These are phyloP conservation scores for thale cress (Arabidopsis thaliana) DNA, from an alignment of 345 rosid genomes.

Conservation along the genomic window TAIR10.1 NC_003071.7:12544001-12544500, in stretches of 20 bases:
- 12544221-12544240: constrained; percentile 41
- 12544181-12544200: constrained; percentile 46
- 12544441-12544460: background rate
- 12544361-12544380: background rate
- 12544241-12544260: constrained; percentile 38
- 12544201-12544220: constrained; percentile 44
- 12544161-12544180: constrained; percentile 48
- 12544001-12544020: constrained; percentile 51
- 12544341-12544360: background rate
- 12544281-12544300: constrained; percentile 34
- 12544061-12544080: constrained; percentile 46
- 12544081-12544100: constrained; percentile 55
- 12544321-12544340: background rate
- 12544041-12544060: constrained; percentile 37
- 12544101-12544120: constrained; percentile 66
- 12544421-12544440: background rate
- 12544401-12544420: background rate
- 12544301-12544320: constrained; percentile 35
- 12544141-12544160: constrained; percentile 50
- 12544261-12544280: constrained; percentile 29
- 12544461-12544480: constrained; percentile 3
- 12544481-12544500: constrained; percentile 78
- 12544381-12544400: background rate
- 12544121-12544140: constrained; percentile 64
- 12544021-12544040: constrained; percentile 60